Evolutionary conservation across 2,329 filamentous ascomycete species (phyloP), one percentile per base, ranked within the genome.

Genomic region (Epichloe festucae): DNA sequence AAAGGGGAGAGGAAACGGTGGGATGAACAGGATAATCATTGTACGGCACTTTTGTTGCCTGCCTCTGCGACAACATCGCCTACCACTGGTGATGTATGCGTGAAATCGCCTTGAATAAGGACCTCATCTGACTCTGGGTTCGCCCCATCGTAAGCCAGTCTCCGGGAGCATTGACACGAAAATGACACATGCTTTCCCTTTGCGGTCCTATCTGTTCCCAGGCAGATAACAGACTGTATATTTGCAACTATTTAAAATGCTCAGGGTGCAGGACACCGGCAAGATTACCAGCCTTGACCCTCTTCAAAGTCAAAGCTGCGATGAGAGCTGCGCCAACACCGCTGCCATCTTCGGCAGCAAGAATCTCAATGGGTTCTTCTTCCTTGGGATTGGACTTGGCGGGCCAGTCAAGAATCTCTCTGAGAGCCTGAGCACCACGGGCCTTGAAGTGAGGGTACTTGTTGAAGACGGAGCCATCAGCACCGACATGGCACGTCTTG

Each of bases 371-470:
- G 7, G 89, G 90, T 63, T 97, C 89, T 66, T 89, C 84, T 62
- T 87, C 85, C 67, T 83, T 84, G 48, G 76, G 66, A 59, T 70
- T 72, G 54, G 74, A 77, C 71, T 87, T 87, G 46, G 65, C 81
- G 3, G 86, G 81, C 90, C 91, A 97, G 74, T 95, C 91, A 39
- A 98, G 81, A 58, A 98, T 96, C 75, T 98, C 93, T 51, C 88
- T 83, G 50, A 98, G 79, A 31, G 93, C 93, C 67, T 84, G 77
- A 14, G 93, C 91, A 52, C 91, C 90, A 51, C 93, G 85, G 53
- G 83, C 81, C 77, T 96, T 96, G 80, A 98, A 98, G 72, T 95
- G 87, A 12, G 93, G 93, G 72, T 98, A 98, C 69, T 97, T 97
- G 78, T 95, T 96, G 75, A 98, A 98, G 51, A 98, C 91, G 17